Evolutionary conservation across 1,139 yeast species (phyloP), one percentile per base, ranked within the genome.

Genomic region (Debaryomycetaceae sp.): DNA sequence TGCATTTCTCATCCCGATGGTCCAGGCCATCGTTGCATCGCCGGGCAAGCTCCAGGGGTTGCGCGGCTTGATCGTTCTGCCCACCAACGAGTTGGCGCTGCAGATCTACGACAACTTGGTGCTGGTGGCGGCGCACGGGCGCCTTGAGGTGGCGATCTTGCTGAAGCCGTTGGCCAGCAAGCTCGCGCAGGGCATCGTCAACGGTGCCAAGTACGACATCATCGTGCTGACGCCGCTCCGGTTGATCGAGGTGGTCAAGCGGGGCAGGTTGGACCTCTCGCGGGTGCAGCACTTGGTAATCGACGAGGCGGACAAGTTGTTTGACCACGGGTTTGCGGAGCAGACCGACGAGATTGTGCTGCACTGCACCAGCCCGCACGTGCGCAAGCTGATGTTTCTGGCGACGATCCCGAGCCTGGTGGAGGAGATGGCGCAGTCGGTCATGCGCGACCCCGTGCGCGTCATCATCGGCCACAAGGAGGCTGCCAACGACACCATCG

Each of bases 321-420:
- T 93, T 48, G 97, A 91, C 47, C 78, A 80, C 35, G 95, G 91
- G 12, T 93, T 93, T 47, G 77, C 88, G 14, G 88, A 82, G 43
- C 98, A 93, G 60, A 84, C 96, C 0, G 98, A 91, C 53, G 80
- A 78, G 34, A 81, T 91, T 38, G 61, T 91, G 41, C 68, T 83
- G 10, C 71, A 79, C 20, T 83, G 95, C 53, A 62, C 80, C 2
- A 59, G 67, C 39, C 58, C 71, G 3, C 57, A 57, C 28, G 49
- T 82, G 23, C 65, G 76, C 31, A 85, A 81, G 56, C 78, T 93
- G 4, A 80, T 93, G 65, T 91, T 84, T 51, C 85, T 96, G 5
- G 99, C 99, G 7, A 93, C 99, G 0, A 82, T 93, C 37, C 96
- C 98, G 1, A 83, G 96, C 1, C 81, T 83, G 29, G 95, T 91